These are phyloP conservation scores for Knoxia roxburghii DNA, from an alignment of 257 asterid genomes.

Conservation along the genomic window DNA sequence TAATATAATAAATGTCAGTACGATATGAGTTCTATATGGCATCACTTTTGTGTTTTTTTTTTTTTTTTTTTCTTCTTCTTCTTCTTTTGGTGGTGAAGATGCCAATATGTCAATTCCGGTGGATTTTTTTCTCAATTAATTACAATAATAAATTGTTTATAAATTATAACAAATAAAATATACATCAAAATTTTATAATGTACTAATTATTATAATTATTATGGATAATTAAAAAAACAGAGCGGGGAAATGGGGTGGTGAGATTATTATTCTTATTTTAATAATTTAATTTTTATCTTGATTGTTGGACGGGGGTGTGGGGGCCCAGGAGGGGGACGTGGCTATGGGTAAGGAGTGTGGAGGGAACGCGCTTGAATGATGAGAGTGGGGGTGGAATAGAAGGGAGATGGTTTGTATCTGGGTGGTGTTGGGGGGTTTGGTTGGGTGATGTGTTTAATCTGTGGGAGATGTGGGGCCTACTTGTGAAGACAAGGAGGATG, in stretches of 20 bases:
- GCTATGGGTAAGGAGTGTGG: background rate
- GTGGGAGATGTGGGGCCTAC: constrained; percentile 6
- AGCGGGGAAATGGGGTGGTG: background rate
- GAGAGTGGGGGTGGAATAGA: background rate
- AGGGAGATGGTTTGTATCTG: constrained; percentile 2
- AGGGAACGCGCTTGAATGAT: constrained; percentile 5
- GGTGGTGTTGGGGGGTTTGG: background rate
- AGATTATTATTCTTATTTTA: background rate
- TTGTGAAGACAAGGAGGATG: background rate
- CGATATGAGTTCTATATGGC: constrained; percentile 35
- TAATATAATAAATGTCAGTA: constrained; percentile 21
- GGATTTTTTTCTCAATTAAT: no score
- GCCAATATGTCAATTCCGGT: constrained; percentile 26
- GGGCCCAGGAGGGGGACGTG: constrained; percentile 21
- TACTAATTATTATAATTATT: no score
- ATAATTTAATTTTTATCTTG: background rate
- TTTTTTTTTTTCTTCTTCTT: background rate
- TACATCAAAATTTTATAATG: no score
- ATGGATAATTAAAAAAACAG: no score
- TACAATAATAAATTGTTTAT: no score
- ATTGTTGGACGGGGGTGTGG: background rate
- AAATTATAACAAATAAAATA: no score
- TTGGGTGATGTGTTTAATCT: constrained; percentile 8
- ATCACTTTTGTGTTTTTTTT: background rate
- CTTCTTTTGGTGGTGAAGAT: constrained; percentile 17